Percentiles rank a stretch among this genome's conserved stretches.
phyloP scores from a whole-genome alignment of 208 protist species.

The Leishmania martiniquensis region DNA sequence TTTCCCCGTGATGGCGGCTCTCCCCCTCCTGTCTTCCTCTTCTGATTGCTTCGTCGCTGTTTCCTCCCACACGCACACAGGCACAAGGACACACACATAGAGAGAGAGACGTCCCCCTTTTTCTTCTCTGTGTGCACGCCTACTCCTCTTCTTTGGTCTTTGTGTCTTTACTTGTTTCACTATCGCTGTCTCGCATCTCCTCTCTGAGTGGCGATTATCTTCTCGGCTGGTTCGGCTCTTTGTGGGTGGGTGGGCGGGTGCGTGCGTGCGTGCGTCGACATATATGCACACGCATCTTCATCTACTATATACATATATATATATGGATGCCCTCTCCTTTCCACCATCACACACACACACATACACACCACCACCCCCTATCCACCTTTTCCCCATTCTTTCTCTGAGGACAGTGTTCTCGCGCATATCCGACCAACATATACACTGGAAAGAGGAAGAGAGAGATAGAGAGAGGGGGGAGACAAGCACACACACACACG shows the following conservation, averaged over 20 bases:
- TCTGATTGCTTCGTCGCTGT: no score
- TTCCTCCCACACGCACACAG: no score
- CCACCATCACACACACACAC: not conserved
- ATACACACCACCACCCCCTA: not conserved
- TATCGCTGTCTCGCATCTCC: not conserved
- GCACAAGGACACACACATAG: no score
- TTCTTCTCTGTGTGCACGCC: no score
- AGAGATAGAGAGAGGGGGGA: no score
- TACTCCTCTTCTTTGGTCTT: constrained; percentile 5
- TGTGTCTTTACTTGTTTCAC: not conserved
- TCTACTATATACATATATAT: not conserved
- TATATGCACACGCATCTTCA: not conserved
- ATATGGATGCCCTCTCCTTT: not conserved
- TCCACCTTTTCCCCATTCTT: not conserved
- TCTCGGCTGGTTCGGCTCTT: not conserved
- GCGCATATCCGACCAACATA: not conserved
- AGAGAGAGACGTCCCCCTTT: no score
- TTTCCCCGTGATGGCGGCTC: no score
- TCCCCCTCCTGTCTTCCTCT: not conserved
- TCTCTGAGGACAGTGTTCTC: not conserved
- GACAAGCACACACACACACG: not conserved
- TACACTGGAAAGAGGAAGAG: no score
- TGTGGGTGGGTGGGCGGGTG: no score
- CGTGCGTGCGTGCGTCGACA: not conserved
- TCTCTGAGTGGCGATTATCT: not conserved